Conservation (phyloP, 805 yeast genomes). For the Starmerella etchellsii region DNA sequence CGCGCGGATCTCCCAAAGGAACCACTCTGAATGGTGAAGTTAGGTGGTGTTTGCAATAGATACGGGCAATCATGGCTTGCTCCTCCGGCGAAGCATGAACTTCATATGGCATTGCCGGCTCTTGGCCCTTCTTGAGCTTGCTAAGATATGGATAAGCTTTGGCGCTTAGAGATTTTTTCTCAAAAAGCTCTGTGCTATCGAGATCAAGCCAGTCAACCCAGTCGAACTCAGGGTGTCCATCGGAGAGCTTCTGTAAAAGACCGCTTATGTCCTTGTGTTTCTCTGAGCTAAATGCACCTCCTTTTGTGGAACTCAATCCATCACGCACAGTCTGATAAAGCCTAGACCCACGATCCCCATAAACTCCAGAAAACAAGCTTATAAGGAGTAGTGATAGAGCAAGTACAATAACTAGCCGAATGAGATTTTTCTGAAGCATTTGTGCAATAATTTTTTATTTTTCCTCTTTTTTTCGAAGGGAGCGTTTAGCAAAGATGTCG, state of each 20-base stretch:
- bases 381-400: background rate
- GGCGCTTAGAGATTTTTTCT: constrained; percentile 8
- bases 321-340: background rate
- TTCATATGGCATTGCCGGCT: constrained; percentile 8
- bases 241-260: constrained; percentile 3
- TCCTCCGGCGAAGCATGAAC: constrained; percentile 11
- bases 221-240: constrained; percentile 14
- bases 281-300: too few relatives aligned
- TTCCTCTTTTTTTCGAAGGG: too few relatives aligned
- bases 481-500: too few relatives aligned
- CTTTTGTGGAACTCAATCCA: background rate
- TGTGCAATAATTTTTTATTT: too few relatives aligned
- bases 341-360: background rate
- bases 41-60: constrained; percentile 12
- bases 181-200: constrained; percentile 9
- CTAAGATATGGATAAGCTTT: constrained; percentile 13
- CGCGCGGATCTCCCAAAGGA: constrained; percentile 4
- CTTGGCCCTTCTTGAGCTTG: background rate
- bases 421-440: background rate
- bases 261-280: constrained; percentile 2
- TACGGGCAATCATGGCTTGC: constrained; percentile 17
- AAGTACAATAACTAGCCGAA: background rate
- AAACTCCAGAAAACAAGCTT: background rate
- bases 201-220: constrained; percentile 26
- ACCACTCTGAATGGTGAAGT: constrained; percentile 16